phyloP scores from a whole-genome alignment of 495 filamentous ascomycete genomes.

The Annulohypoxylon stygium region DNA sequence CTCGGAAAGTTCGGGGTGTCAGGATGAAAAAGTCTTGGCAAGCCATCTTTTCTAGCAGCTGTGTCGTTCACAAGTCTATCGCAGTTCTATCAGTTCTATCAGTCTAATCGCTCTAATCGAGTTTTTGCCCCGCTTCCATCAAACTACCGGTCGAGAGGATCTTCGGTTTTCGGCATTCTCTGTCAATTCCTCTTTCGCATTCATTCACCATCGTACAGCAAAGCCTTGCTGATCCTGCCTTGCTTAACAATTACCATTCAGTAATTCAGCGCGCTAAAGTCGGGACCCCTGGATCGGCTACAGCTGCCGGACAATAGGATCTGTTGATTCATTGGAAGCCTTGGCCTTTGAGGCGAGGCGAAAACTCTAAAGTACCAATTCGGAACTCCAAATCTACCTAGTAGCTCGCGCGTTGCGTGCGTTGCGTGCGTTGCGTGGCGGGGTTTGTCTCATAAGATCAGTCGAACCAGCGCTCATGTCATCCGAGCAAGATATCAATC shows the following conservation, averaged over 20 bases:
- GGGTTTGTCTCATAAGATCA: slow-evolving; percentile 36
- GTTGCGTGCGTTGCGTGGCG: slow-evolving; percentile 31
- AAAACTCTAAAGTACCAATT: slow-evolving; percentile 10
- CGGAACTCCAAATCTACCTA: slow-evolving; percentile 19
- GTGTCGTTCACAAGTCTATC: slow-evolving; percentile 17
- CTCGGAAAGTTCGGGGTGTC: slow-evolving; percentile 47
- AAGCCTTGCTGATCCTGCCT: slow-evolving; percentile 39
- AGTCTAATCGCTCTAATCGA: slow-evolving; percentile 21
- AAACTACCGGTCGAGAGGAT: slow-evolving; percentile 44
- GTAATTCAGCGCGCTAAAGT: slow-evolving; percentile 39
- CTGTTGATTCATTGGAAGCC: slow-evolving; percentile 41
- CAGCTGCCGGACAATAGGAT: slow-evolving; percentile 13
- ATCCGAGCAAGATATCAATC: slow-evolving; percentile 52
- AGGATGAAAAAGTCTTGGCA: slow-evolving; percentile 23
- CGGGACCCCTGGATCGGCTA: slow-evolving; percentile 30
- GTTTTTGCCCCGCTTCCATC: slow-evolving; percentile 41
- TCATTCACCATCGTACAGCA: slow-evolving; percentile 16
- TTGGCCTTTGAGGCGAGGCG: slow-evolving; percentile 36
- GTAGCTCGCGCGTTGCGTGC: slow-evolving; percentile 1
- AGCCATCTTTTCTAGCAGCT: background rate
- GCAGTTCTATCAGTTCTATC: background rate
- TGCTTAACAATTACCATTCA: slow-evolving; percentile 20
- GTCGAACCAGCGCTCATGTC: slow-evolving; percentile 41
- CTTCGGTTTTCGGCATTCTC: slow-evolving; percentile 48
- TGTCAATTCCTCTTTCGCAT: slow-evolving; percentile 31